Percentiles rank a stretch among this genome's conserved stretches.
These are phyloP conservation scores for Trichoderma sp. DNA, from an alignment of 2,329 filamentous ascomycete genomes.

Conservation along the genomic window DNA sequence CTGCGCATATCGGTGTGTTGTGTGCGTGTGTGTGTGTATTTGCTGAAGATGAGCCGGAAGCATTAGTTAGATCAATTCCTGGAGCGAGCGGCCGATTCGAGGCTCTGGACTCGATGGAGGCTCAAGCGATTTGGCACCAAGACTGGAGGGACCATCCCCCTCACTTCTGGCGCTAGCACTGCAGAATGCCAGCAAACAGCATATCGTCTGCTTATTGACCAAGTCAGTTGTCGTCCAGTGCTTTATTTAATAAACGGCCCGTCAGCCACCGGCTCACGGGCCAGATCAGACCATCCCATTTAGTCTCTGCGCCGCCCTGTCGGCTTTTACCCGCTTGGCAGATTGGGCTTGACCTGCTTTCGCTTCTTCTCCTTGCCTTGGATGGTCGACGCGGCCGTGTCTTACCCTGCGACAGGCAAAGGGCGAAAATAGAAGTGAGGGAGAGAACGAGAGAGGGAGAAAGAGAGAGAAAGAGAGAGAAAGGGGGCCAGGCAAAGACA, in stretches of 20 bases:
- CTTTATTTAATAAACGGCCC: background rate
- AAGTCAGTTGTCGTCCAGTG: background rate
- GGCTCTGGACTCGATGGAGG: background rate
- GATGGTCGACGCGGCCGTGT: background rate
- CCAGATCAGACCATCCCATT: constrained; percentile 15
- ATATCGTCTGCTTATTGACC: background rate
- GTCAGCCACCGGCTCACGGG: constrained; percentile 15
- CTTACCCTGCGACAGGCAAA: background rate
- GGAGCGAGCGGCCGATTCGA: too few relatives aligned
- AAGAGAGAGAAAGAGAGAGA: background rate
- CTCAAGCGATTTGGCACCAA: too few relatives aligned
- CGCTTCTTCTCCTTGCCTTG: too few relatives aligned
- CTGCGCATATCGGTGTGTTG: background rate
- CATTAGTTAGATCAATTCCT: too few relatives aligned
- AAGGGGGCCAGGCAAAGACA: background rate
- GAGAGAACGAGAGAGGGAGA: too few relatives aligned
- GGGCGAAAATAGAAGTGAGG: background rate
- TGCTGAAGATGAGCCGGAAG: background rate
- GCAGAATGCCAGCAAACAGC: background rate
- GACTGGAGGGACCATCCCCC: background rate
- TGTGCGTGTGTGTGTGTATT: too few relatives aligned
- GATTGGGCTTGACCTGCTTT: background rate
- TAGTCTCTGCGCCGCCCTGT: constrained; percentile 1
- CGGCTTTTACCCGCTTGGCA: background rate
- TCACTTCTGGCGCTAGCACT: background rate